phyloP scores from a whole-genome alignment of 768 basidiomycete species.

The Trametes villosa region DNA sequence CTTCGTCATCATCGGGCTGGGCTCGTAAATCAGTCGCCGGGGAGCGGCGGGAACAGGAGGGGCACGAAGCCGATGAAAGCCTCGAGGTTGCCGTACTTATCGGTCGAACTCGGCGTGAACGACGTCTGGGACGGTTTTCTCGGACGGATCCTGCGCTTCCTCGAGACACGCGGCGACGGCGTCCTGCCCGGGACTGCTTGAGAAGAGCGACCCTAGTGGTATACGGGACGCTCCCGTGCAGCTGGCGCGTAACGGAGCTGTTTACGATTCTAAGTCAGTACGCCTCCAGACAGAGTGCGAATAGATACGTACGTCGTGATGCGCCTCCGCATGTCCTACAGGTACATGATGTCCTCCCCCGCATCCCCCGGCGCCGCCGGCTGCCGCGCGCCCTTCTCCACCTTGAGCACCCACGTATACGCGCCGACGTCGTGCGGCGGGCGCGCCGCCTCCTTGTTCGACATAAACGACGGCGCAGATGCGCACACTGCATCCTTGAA shows the following conservation, averaged over 20 bases:
- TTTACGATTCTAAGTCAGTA: background rate
- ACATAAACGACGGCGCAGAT: slow-evolving; percentile 49
- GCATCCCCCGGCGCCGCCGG: background rate
- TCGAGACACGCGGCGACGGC: slow-evolving; percentile 29
- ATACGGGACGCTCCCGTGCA: slow-evolving; percentile 67
- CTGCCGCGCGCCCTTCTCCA: slow-evolving; percentile 5
- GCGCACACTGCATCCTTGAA: slow-evolving; percentile 42
- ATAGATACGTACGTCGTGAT: background rate
- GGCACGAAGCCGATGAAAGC: slow-evolving; percentile 19
- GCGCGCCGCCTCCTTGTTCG: slow-evolving; percentile 29
- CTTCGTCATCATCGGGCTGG: slow-evolving; percentile 20
- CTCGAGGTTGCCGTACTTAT: slow-evolving; percentile 28
- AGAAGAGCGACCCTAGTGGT: slow-evolving; percentile 31
- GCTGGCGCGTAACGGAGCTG: slow-evolving; percentile 53
- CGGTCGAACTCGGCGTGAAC: slow-evolving; percentile 28
- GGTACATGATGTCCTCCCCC: slow-evolving; percentile 33
- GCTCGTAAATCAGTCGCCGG: background rate
- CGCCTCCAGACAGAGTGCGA: background rate
- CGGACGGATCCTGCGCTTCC: slow-evolving; percentile 17
- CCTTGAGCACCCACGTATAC: background rate
- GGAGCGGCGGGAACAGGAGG: background rate
- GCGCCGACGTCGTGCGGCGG: slow-evolving; percentile 3
- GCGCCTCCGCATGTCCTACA: slow-evolving; percentile 1
- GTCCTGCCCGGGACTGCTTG: background rate
- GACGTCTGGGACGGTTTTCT: slow-evolving; percentile 11